Evolutionary conservation across 2,329 filamentous ascomycete species (phyloP), one percentile per base, ranked within the genome.

Genomic region (Colletotrichum scovillei): DNA sequence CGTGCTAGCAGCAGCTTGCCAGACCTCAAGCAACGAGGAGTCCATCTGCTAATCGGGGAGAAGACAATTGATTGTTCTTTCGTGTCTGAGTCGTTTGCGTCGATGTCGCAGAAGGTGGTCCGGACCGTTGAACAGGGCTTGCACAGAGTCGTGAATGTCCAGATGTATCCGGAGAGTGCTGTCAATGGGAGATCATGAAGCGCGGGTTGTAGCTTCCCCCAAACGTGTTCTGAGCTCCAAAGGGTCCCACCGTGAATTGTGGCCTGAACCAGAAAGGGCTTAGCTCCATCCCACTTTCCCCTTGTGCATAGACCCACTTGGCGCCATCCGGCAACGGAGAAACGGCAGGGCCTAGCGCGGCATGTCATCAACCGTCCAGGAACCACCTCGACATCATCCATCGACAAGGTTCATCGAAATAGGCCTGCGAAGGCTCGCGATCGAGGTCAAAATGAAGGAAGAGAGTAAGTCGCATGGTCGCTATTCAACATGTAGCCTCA

Each of bases 1-100:
- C 87, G 91, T 94, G 89, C 91, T 91, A 84, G 94, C 91, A 86
- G 95, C 94, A 89, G 94, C 94, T 89, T 97, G 93, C 96, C 96
- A 98, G 87, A 97, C 90, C 84, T 97, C 92, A 85, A 93, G 92
- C 84, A 97, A 88, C 88, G 94, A 94, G 81, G 92, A 90, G 90
- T 93, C 92, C 92, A 94, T 94, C 86, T 72, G 72, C 72, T 69
- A 55, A 59, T 60, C 38, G 59, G 66, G 26, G 28, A 22, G 22
- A 35, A 55, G 57, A 19, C 35, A 12, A 56, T 59, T 63, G 53
- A 32, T 38, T 59, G 12, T 60, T 67, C 32, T 24, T 16, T 52
- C 42, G 58, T 26, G 46, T 35, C 16, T 12, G 12, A 4, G 11
- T 35, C 32, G 30, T 24, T 26, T 42, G 22, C 35, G 2, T 73